Conservation (phyloP, 495 filamentous ascomycete species). For the Astrothelium macrocarpum region DNA sequence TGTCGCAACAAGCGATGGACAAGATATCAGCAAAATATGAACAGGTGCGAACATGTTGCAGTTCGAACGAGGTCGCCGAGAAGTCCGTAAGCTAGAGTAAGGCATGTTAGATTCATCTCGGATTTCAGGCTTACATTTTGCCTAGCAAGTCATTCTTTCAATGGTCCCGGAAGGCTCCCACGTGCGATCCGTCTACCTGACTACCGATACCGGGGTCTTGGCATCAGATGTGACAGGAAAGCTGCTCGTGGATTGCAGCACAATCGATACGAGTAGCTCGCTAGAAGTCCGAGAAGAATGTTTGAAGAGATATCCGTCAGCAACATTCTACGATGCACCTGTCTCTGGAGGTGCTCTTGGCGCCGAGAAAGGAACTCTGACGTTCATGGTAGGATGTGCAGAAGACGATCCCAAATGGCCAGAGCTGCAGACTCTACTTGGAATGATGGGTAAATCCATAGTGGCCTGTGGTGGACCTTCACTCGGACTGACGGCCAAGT, state of each 20-base stretch:
- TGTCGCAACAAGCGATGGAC: conserved; percentile 27
- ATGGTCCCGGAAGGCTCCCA: conserved; percentile 35
- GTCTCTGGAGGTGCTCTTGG: conserved; percentile 41
- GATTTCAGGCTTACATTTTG: not conserved
- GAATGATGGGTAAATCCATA: conserved; percentile 40
- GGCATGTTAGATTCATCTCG: not conserved
- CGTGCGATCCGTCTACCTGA: conserved; percentile 33
- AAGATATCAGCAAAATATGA: conserved; percentile 27
- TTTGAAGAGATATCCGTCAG: conserved; percentile 22
- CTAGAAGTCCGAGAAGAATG: conserved; percentile 32
- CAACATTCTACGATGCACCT: conserved; percentile 36
- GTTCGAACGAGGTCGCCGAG: conserved; percentile 36
- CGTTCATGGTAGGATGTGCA: conserved; percentile 40
- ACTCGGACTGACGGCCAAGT: conserved; percentile 44
- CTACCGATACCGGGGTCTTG: conserved; percentile 28
- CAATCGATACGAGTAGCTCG: conserved; percentile 37
- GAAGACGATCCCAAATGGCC: conserved; percentile 28
- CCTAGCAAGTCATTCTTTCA: conserved; percentile 28
- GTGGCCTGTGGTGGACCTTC: conserved; percentile 44
- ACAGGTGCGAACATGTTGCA: conserved; percentile 21
- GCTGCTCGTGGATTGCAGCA: conserved; percentile 38
- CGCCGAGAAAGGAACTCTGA: conserved; percentile 39
- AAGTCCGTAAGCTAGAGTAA: conserved; percentile 30
- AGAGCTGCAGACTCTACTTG: conserved; percentile 27
- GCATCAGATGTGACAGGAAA: conserved; percentile 25